Base-by-base conservation (phyloP, 768 basidiomycete genomes). In the Panaeolus papilionaceus region DNA sequence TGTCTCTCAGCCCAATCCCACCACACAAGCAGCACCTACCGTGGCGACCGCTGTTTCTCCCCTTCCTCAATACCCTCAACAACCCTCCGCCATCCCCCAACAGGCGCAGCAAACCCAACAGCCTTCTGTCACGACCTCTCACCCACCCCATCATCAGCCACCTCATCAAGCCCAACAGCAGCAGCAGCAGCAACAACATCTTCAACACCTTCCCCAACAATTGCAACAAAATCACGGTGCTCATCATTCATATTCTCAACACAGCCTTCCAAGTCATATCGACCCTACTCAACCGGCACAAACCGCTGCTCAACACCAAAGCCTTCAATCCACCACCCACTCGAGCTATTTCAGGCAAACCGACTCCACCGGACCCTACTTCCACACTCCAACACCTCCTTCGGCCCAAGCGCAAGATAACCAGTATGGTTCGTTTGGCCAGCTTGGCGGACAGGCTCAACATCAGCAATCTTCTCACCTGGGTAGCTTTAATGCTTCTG, bases 371-470 rank as follows among this genome's bases (percentile, higher is more conserved):
- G 78, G 76, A 33, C 90, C 89, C 4, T 93, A 92, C 77, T 92
- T 92, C 84, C 91, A 94, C 73, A 83, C 90, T 0, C 87, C 91
- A 8, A 94, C 93, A 2, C 93, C 92, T 23, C 92, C 92, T 66
- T 88, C 86, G 33, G 76, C 78, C 3, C 90, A 89, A 72, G 79
- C 81, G 18, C 92, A 92, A 67, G 85, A 89, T 62, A 89, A 81
- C 65, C 81, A 87, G 6, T 91, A 91, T 71, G 84, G 87, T 47
- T 79, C 88, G 1, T 92, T 93, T 72, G 88, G 90, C n/a, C 89
- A 90, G 76, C 83, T 88, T 9, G 77, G 78, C 26, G 78, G 73
- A 6, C 88, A 89, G 69, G 84, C 83, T 62, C 85, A 88, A 63
- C 89, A 89, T 64, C 87, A 89, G 68, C 89, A 90, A 71, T 85